Evolutionary conservation across 169 alveolate species (phyloP).

Genomic region (Theileria equi): DNA sequence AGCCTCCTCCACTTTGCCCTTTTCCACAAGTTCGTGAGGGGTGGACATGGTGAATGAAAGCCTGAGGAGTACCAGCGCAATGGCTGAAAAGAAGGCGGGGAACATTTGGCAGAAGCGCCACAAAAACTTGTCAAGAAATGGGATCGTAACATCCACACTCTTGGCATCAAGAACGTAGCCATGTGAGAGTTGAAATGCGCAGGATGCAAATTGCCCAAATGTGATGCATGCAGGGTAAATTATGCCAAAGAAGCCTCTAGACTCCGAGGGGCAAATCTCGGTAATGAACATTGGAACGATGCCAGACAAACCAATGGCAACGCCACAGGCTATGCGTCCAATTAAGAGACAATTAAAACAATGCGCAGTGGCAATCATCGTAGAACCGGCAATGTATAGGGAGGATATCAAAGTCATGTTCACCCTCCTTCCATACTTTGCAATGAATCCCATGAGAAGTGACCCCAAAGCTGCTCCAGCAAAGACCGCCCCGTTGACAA

Average conservation of each 20-base stretch:
- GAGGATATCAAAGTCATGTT: slow-evolving; percentile 51
- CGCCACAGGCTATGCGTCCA: slow-evolving; percentile 76
- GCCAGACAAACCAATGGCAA: slow-evolving; percentile 79
- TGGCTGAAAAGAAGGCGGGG: slow-evolving; percentile 52
- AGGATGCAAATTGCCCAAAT: slow-evolving; percentile 75
- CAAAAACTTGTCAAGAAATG: slow-evolving; percentile 29
- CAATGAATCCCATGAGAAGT: slow-evolving; percentile 50
- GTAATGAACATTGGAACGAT: slow-evolving; percentile 78
- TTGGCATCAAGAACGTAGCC: slow-evolving; percentile 36
- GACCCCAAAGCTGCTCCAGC: slow-evolving; percentile 71
- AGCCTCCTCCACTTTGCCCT: slow-evolving; percentile 68
- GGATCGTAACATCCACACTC: neutral
- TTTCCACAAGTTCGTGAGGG: slow-evolving; percentile 62
- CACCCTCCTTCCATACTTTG: slow-evolving; percentile 65
- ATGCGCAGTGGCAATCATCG: slow-evolving; percentile 55
- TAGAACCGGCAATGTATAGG: slow-evolving; percentile 61
- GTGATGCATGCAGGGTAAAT: slow-evolving; percentile 76
- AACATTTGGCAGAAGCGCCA: slow-evolving; percentile 68
- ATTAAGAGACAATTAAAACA: slow-evolving; percentile 66
- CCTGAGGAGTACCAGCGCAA: slow-evolving; percentile 46
- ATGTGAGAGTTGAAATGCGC: slow-evolving; percentile 69
- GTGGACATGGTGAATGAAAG: slow-evolving; percentile 62
- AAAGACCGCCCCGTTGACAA: slow-evolving; percentile 63
- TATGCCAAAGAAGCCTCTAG: slow-evolving; percentile 76
- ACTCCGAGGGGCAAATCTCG: slow-evolving; percentile 76